Base-by-base conservation (phyloP, 768 basidiomycete genomes). In the Suillus spraguei region DNA sequence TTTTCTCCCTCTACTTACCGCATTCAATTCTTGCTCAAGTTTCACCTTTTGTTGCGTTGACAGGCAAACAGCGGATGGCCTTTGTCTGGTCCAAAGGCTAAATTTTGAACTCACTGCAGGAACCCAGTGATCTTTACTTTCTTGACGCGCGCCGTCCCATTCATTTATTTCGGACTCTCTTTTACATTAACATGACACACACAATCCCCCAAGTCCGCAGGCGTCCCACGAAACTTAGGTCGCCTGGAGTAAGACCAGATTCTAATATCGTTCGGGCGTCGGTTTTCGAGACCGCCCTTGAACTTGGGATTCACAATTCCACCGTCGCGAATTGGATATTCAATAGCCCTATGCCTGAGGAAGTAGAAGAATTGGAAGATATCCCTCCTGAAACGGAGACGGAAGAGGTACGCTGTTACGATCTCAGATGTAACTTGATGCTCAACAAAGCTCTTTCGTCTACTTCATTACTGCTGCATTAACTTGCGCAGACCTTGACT, bases 261-360 rank as follows among this genome's bases (percentile, higher is more conserved):
- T 88, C 88, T 0, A 84, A 80, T 72, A 72, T 82, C 16, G 78
- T 91, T 22, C 83, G 90, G 17, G 89, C 90, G 1, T 91, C 89
- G 17, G 89, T 92, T 28, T 83, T 91, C 46, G 89, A 92, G 69
- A 87, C 82, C 8, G 90, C 90, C 8, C 79, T 91, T 44, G 78
- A 89, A 70, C 82, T 92, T 14, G 90, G 90, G 4, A 71, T 91
- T 22, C 81, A 75, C 39, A 89, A 83, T 65, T 78, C 81, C 20
- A 80, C 85, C 33, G 85, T 91, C 22, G 83, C 88, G 6, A 79
- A 87, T 64, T 90, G 90, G 87, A 89, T 92, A 71, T 91, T 91
- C 73, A 86, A 84, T 63, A 85, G 87, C 53, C 76, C 86, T 1
- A 67, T 85, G 33, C 77, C 79, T 47, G 87, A 83, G 64, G 88